Evolutionary conservation across 352 stramenopile genomes (phyloP).

Genomic region (Phytophthora aleatoria): DNA sequence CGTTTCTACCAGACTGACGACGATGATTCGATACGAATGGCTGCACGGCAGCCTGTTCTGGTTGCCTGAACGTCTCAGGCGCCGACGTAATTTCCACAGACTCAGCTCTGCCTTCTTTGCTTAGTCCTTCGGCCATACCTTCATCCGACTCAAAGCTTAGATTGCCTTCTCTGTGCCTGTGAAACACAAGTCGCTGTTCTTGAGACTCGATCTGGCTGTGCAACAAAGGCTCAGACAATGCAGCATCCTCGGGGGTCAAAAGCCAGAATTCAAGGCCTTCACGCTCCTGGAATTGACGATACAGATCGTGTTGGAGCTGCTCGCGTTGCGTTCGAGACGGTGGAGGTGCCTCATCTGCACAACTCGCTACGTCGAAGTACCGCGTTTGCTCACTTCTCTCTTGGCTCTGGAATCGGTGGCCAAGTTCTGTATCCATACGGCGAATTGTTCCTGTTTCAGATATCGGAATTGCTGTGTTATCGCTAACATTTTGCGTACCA

Average conservation of each 20-base stretch:
- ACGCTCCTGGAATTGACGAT: neutral
- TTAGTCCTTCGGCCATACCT: neutral
- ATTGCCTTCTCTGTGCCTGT: neutral
- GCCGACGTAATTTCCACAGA: neutral
- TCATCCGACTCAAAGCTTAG: neutral
- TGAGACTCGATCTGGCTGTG: constrained; percentile 1
- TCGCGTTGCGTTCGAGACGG: neutral
- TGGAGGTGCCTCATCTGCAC: neutral
- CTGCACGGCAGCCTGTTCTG: neutral
- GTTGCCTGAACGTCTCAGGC: neutral
- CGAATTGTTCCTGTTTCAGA: no score
- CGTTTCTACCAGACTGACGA: neutral
- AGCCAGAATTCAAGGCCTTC: constrained; percentile 8
- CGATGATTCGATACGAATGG: neutral
- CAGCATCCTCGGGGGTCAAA: constrained; percentile 5
- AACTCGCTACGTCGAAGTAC: neutral
- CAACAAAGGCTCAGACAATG: constrained; percentile 1
- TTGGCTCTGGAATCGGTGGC: no score
- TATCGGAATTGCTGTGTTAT: neutral
- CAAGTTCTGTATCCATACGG: no score
- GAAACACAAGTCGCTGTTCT: constrained; percentile 11
- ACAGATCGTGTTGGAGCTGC: neutral
- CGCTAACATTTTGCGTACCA: neutral
- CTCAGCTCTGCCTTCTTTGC: neutral
- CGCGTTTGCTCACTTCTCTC: neutral